Evolutionary conservation across 2,329 filamentous ascomycete genomes (phyloP).

Genomic region (Fusarium algeriense): DNA sequence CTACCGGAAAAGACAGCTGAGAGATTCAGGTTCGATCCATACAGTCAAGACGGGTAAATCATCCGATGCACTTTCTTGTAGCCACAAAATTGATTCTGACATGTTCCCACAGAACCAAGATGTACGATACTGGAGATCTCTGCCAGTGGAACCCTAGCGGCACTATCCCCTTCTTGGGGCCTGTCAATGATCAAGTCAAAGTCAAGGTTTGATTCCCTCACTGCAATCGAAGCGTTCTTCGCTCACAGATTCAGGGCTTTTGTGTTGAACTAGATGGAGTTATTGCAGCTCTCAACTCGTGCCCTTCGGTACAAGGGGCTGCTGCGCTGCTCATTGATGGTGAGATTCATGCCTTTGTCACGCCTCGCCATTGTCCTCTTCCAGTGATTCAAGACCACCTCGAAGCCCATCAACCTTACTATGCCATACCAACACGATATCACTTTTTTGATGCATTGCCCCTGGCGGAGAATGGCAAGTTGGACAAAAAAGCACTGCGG

Average conservation of each 20-base stretch:
- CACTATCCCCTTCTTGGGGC: constrained; percentile 65
- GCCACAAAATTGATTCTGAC: no score
- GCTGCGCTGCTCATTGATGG: constrained; percentile 61
- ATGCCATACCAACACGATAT: constrained; percentile 63
- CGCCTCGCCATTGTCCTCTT: constrained; percentile 51
- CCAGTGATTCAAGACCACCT: constrained; percentile 56
- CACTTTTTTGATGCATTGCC: constrained; percentile 59
- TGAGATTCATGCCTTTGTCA: constrained; percentile 64
- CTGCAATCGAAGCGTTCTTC: no score
- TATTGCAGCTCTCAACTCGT: constrained; percentile 60
- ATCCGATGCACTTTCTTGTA: no score
- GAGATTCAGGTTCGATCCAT: no score
- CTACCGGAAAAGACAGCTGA: no score
- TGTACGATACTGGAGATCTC: constrained; percentile 73
- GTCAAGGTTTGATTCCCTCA: constrained; percentile 56
- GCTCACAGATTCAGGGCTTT: constrained; percentile 53
- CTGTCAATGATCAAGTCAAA: constrained; percentile 71
- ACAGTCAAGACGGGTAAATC: no score
- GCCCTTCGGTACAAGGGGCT: constrained; percentile 59
- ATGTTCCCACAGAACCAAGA: constrained; percentile 49
- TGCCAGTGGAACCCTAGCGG: constrained; percentile 67
- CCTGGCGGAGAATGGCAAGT: constrained; percentile 67
- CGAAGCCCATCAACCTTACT: constrained; percentile 63
- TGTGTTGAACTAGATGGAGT: constrained; percentile 72
- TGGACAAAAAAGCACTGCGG: constrained; percentile 62